Base-by-base conservation (phyloP, 2,329 filamentous ascomycete species). In the Fusarium mangiferae region DNA sequence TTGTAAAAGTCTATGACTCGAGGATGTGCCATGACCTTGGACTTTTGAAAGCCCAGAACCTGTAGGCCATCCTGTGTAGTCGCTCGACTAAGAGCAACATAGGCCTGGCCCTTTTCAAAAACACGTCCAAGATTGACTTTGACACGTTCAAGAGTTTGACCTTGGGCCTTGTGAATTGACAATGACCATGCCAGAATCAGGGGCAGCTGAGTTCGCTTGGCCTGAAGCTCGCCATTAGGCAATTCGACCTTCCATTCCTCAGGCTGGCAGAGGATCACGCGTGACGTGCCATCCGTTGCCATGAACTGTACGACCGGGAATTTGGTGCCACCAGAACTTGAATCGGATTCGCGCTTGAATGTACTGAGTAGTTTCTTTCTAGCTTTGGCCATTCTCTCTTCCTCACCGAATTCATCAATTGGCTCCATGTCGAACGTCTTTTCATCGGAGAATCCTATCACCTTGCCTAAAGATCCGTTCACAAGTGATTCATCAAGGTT, bases 31-130 rank as follows among this genome's bases (percentile, higher is more conserved):
- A 98, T 95, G 33, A 99, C 96, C 83, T 97, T 98, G 70, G 85
- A 89, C 75, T 94, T 93, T 78, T 98, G 93, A 78, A 99, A 99
- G 41, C 94, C 89, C 55, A 96, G 83, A 18, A 99, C 95, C 80
- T 98, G 94, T 26, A 99, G 85, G 2, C 96, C 96, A 24, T 90
- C 88, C 84, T 98, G 95, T 66, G 89, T 93, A 4, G 94, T 97
- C 20, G 96, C 96, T 83, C 96, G 93, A 85, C 94, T 97, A 20
- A 99, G 90, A 58, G 96, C 96, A 58, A 99, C 96, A 80, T 99
- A 99, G 11, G 96, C 96, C 82, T 99, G 96, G 0, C 96, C 96
- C 82, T 98, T 98, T 81, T 99, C 96, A 78, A 99, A 99, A 3
- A 98, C 94, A 70, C 90, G 93, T 36, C 94, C 93, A 2, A 99